These are phyloP conservation scores for Trypanosoma vivax DNA, from an alignment of 208 protist genomes.

Conservation along the genomic window DNA sequence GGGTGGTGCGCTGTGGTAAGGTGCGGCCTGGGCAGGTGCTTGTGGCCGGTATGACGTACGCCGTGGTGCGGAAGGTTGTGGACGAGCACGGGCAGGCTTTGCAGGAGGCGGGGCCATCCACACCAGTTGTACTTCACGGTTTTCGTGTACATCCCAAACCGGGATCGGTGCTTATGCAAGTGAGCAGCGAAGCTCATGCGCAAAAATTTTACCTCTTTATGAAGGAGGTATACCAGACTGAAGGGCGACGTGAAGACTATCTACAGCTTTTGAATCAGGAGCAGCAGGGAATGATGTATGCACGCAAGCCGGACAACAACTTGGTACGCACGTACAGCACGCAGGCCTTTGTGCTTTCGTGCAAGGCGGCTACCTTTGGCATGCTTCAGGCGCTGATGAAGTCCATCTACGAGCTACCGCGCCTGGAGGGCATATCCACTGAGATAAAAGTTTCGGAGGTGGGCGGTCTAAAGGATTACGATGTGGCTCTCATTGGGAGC, in stretches of 20 bases:
- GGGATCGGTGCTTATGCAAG: conserved; percentile 75
- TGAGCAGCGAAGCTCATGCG: conserved; percentile 78
- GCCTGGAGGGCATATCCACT: conserved; percentile 65
- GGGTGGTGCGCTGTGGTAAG: conserved; percentile 76
- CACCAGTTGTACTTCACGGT: conserved; percentile 72
- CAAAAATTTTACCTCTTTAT: conserved; percentile 86
- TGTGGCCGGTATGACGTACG: conserved; percentile 73
- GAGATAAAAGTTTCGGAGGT: conserved; percentile 75
- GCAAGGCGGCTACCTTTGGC: conserved; percentile 84
- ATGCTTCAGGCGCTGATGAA: conserved; percentile 88
- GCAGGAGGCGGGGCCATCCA: conserved; percentile 53
- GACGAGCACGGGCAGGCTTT: conserved; percentile 61
- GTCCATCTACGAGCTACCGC: conserved; percentile 76
- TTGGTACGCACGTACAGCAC: conserved; percentile 64
- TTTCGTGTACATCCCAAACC: conserved; percentile 79
- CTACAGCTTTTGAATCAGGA: conserved; percentile 78
- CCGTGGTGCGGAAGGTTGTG: conserved; percentile 53
- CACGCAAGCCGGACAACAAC: conserved; percentile 85
- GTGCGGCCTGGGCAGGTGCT: conserved; percentile 63
- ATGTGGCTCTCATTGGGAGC: conserved; percentile 50
- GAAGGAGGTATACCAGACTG: conserved; percentile 78
- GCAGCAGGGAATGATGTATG: conserved; percentile 61
- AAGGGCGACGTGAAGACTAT: conserved; percentile 74
- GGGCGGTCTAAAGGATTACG: conserved; percentile 60
- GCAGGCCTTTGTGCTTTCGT: conserved; percentile 53